A percentile compares a stretch with the other conserved stretches of the same genome.
phyloP scores from a whole-genome alignment of 2,329 filamentous ascomycete species.

The Didymella pomorum region DNA sequence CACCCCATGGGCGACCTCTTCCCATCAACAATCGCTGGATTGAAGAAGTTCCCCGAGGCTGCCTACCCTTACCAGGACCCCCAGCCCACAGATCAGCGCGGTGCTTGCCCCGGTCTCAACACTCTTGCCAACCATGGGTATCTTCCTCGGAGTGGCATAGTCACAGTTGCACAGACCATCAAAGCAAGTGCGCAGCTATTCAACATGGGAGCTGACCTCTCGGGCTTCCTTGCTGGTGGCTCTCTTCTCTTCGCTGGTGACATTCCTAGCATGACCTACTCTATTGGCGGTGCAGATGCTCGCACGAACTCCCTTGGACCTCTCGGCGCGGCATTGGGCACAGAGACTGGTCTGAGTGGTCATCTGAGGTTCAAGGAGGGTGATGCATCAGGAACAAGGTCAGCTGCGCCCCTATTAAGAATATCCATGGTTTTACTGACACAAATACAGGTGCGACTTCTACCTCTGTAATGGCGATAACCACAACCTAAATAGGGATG shows the following conservation, averaged over 20 bases:
- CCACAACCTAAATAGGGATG: background rate
- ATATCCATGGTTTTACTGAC: background rate
- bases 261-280: background rate
- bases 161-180: conserved; percentile 6
- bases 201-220: conserved; percentile 4
- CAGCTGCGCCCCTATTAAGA: background rate
- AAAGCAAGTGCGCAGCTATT: background rate
- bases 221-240: conserved; percentile 4
- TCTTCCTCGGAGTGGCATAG: background rate
- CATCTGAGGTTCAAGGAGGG: background rate
- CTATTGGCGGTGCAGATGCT: background rate
- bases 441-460: background rate
- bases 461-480: background rate
- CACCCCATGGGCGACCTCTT: background rate
- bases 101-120: background rate
- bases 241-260: conserved; percentile 4
- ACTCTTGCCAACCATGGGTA: background rate
- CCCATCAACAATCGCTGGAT: background rate
- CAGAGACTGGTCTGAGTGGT: background rate
- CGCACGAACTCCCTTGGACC: background rate
- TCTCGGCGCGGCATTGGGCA: background rate
- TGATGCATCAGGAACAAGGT: background rate
- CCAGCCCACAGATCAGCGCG: background rate
- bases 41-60: background rate
- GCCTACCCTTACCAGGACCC: background rate